A percentile compares a stretch with the other conserved stretches of the same genome.
Conservation (phyloP, 768 basidiomycete genomes). For the Boletus eberwhitei region DNA sequence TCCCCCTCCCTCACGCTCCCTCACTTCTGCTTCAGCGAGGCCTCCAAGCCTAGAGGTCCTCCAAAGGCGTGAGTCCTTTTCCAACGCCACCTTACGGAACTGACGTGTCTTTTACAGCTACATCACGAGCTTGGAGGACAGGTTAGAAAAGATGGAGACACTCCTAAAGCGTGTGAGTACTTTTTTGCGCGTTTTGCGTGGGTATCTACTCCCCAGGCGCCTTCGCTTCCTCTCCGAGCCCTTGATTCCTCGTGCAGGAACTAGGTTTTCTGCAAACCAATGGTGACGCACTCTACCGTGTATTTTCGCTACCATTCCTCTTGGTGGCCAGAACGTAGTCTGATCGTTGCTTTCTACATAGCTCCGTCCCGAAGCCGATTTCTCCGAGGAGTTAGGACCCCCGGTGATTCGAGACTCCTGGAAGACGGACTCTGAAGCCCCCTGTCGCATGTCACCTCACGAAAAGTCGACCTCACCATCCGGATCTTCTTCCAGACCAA, state of each 20-base stretch:
- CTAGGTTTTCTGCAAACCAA: not conserved
- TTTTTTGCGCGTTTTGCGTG: not conserved
- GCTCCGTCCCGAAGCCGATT: conserved; percentile 62
- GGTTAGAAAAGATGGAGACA: conserved; percentile 52
- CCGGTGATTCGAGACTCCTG: conserved; percentile 63
- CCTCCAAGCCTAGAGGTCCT: conserved; percentile 62
- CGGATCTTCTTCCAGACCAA: conserved; percentile 14
- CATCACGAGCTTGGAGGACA: conserved; percentile 56
- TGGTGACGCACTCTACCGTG: not conserved
- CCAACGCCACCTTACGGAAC: not conserved
- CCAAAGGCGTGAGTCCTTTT: conserved; percentile 56
- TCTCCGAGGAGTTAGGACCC: conserved; percentile 60
- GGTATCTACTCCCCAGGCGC: not conserved
- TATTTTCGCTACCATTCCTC: not conserved
- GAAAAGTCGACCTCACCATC: conserved; percentile 25
- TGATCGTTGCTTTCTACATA: conserved; percentile 28
- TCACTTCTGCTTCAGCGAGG: conserved; percentile 41
- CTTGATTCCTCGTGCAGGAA: not conserved
- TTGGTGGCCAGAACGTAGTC: not conserved
- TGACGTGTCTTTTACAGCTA: conserved; percentile 37
- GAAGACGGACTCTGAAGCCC: conserved; percentile 37
- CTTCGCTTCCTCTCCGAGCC: not conserved
- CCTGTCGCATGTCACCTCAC: conserved; percentile 8
- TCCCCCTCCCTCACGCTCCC: not conserved
- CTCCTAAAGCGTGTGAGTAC: conserved; percentile 48